A percentile compares a stretch with the other conserved stretches of the same genome.
These are phyloP conservation scores for Acacia confusa DNA, from an alignment of 306 rosid species.

Conservation along the genomic window DNA sequence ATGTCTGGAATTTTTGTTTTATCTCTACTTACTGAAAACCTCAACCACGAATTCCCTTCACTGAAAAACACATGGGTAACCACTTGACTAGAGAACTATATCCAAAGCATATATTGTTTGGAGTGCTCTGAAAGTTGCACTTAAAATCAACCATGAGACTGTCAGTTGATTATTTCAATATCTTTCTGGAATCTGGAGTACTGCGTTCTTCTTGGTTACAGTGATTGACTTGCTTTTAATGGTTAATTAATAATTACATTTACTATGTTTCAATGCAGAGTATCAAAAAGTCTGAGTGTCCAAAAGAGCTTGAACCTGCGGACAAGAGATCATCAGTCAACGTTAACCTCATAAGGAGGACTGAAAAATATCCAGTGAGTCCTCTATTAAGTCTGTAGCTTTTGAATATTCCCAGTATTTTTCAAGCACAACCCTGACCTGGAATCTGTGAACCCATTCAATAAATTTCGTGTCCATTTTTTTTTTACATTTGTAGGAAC, in stretches of 20 bases:
- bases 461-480: background rate
- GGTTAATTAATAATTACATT: background rate
- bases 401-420: conserved; percentile 10
- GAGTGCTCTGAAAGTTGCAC: conserved; percentile 9
- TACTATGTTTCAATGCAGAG: conserved; percentile 60
- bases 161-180: conserved; percentile 14
- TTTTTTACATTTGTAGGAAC: conserved; percentile 59
- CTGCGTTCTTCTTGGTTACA: conserved; percentile 9
- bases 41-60: background rate
- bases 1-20: background rate
- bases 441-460: background rate
- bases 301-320: conserved; percentile 90
- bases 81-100: background rate
- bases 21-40: conserved; percentile 7
- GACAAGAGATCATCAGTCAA: conserved; percentile 77
- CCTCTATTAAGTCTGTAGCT: conserved; percentile 26
- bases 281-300: conserved; percentile 88
- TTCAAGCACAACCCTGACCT: background rate
- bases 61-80: background rate
- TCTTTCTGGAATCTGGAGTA: conserved; percentile 24
- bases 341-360: conserved; percentile 85
- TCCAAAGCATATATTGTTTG: conserved; percentile 12
- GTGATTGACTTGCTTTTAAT: background rate
- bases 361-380: conserved; percentile 80
- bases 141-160: background rate